Evolutionary conservation across 192 early-diverging fungal genomes (phyloP).

Genomic region (Pilaira anomala): DNA sequence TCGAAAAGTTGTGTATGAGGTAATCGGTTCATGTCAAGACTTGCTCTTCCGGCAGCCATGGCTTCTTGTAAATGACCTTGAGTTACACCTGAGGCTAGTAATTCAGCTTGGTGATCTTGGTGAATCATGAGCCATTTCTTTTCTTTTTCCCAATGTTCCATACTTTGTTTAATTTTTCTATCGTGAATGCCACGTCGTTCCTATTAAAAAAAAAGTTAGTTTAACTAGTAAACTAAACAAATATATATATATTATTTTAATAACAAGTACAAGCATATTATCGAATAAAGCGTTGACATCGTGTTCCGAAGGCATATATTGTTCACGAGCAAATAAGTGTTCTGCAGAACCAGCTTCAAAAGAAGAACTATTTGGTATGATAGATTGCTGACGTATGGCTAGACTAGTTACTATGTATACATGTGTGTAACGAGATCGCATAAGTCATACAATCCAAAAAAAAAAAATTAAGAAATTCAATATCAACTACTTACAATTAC

Average conservation of each 20-base stretch:
- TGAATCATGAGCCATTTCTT: constrained; percentile 58
- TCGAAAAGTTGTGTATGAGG: background rate
- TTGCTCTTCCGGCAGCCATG: background rate
- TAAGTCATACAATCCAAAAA: background rate
- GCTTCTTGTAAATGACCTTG: background rate
- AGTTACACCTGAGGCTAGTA: constrained; percentile 24
- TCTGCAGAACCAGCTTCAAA: constrained; percentile 7
- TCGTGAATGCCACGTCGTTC: constrained; percentile 51
- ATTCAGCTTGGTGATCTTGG: constrained; percentile 46
- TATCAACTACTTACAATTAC: background rate
- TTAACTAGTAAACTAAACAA: background rate
- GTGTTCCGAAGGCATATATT: constrained; percentile 35
- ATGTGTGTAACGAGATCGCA: background rate
- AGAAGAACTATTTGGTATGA: constrained; percentile 4
- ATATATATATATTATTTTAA: background rate
- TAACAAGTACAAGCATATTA: constrained; percentile 48
- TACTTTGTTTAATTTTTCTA: constrained; percentile 37
- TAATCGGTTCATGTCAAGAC: background rate
- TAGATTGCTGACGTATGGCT: background rate
- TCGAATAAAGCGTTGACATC: constrained; percentile 50
- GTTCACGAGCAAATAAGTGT: background rate
- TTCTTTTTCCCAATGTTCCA: constrained; percentile 40
- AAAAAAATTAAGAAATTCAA: too few relatives aligned
- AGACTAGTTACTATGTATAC: background rate
- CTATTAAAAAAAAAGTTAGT: constrained; percentile 29